Evolutionary conservation across 1,284 basidiomycete species (phyloP).

Genomic region (Phylloboletellus chloephorus): DNA sequence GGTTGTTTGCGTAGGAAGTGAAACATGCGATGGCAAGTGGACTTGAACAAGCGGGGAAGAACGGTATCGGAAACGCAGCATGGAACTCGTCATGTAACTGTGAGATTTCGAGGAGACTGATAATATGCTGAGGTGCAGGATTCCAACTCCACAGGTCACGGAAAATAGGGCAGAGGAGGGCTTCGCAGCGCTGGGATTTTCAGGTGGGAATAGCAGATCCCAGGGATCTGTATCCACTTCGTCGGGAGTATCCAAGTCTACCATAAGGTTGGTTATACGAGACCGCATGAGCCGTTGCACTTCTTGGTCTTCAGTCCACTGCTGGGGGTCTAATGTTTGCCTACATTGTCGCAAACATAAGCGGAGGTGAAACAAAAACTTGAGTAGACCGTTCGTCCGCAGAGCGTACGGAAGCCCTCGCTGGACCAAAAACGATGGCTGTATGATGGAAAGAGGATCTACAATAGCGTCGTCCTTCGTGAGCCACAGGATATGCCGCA

Average conservation of each 20-base stretch:
- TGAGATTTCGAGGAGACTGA: slow-evolving; percentile 22
- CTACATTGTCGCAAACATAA: slow-evolving; percentile 39
- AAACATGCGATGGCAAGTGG: slow-evolving; percentile 14
- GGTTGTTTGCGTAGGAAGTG: slow-evolving; percentile 23
- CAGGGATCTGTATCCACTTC: slow-evolving; percentile 32
- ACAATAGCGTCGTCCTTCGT: slow-evolving; percentile 48
- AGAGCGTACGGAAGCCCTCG: slow-evolving; percentile 58
- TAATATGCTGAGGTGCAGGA: slow-evolving; percentile 17
- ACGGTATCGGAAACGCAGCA: slow-evolving; percentile 28
- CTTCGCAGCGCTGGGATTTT: slow-evolving; percentile 7
- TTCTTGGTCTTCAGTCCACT: slow-evolving; percentile 17
- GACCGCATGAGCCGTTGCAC: slow-evolving; percentile 34
- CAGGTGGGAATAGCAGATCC: slow-evolving; percentile 24
- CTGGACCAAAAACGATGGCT: slow-evolving; percentile 76
- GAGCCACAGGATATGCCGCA: slow-evolving; percentile 45
- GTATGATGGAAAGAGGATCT: slow-evolving; percentile 73
- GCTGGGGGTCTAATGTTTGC: slow-evolving; percentile 7
- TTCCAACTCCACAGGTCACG: slow-evolving; percentile 19
- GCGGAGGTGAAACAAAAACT: slow-evolving; percentile 68
- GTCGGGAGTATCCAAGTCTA: slow-evolving; percentile 44
- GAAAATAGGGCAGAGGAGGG: slow-evolving; percentile 11
- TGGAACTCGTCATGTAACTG: slow-evolving; percentile 24
- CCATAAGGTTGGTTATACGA: slow-evolving; percentile 34
- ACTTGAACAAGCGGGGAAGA: slow-evolving; percentile 9
- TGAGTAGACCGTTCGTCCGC: slow-evolving; percentile 61